Evolutionary conservation across 2,329 filamentous ascomycete species (phyloP), one percentile per base, ranked within the genome.

Genomic region (Pseudogymnoascus pannorum): DNA sequence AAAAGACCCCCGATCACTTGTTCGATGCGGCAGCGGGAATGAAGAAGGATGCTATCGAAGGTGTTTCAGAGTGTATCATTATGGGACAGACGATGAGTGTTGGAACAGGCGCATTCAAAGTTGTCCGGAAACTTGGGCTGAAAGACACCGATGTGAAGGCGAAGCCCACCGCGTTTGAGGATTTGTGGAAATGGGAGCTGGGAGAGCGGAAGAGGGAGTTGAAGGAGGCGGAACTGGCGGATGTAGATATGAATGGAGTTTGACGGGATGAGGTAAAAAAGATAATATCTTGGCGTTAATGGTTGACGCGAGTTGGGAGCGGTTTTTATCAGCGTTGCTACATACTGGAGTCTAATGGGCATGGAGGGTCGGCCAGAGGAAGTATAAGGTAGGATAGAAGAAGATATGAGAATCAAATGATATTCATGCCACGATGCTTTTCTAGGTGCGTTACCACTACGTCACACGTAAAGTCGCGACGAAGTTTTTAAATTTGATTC

Each of bases 1-100:
- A 99, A 76, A 97, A 97, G 83, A 99, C 94, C 54, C 92, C 94
- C 0, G 94, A 99, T 72, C 94, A 99, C 75, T 77, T 99, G 40
- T 99, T 99, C 70, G 93, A 97, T 65, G 94, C 94, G 2, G 94
- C 92, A 5, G 89, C 91, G 4, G 87, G 87, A 61, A 95, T 95
- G 81, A 97, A 97, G 79, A 88, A 85, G 26, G 94, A 99, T 76
- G 81, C 84, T 65, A 95, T 99, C 64, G 90, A 96, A 73, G 94
- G 94, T 69, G 94, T 99, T 8, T 90, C 85, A 61, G 94, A 99
- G 77, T 95, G 92, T 75, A 97, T 99, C 72, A 99, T 99, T 72
- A 94, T 97, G 87, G 94, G 94, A 14, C 93, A 97, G 79, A 92
- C 88, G 42, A 95, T 97, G 83, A 84, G 83, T 48, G 80, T 99